Percentiles rank a stretch among this genome's conserved stretches.
These are phyloP conservation scores for Lentinula sp. DNA, from an alignment of 768 basidiomycete species.

Conservation along the genomic window DNA sequence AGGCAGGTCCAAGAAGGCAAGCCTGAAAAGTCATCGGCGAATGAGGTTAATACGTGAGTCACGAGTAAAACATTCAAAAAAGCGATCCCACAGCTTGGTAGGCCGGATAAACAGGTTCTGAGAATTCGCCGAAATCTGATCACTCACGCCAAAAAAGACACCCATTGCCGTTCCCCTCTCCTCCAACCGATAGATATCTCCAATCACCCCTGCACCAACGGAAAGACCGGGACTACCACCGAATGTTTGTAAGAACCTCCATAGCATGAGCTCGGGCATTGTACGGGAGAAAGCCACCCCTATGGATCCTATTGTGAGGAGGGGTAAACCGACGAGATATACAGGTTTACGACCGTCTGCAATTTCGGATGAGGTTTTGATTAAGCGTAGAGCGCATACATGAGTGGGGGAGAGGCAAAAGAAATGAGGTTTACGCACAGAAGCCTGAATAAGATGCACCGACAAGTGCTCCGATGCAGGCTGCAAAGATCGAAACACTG, in stretches of 20 bases:
- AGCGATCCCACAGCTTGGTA: background rate
- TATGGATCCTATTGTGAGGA: slow-evolving; percentile 52
- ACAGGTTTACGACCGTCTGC: slow-evolving; percentile 60
- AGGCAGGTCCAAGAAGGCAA: slow-evolving; percentile 49
- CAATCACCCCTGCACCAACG: slow-evolving; percentile 56
- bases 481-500: slow-evolving; percentile 4
- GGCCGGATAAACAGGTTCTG: background rate
- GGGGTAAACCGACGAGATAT: slow-evolving; percentile 54
- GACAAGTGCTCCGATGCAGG: slow-evolving; percentile 1
- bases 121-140: background rate
- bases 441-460: slow-evolving; percentile 6
- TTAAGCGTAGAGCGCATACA: background rate
- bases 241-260: slow-evolving; percentile 60
- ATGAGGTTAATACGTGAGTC: background rate
- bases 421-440: background rate
- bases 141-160: slow-evolving; percentile 44
- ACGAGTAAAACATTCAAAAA: background rate
- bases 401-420: background rate
- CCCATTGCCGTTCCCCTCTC: slow-evolving; percentile 58
- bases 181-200: slow-evolving; percentile 62
- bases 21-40: slow-evolving; percentile 26
- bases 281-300: slow-evolving; percentile 46
- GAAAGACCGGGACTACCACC: slow-evolving; percentile 53
- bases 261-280: slow-evolving; percentile 45
- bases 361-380: no score